Conservation (phyloP, 495 filamentous ascomycete species). For the Pseudomonodictys pantanalensis region DNA sequence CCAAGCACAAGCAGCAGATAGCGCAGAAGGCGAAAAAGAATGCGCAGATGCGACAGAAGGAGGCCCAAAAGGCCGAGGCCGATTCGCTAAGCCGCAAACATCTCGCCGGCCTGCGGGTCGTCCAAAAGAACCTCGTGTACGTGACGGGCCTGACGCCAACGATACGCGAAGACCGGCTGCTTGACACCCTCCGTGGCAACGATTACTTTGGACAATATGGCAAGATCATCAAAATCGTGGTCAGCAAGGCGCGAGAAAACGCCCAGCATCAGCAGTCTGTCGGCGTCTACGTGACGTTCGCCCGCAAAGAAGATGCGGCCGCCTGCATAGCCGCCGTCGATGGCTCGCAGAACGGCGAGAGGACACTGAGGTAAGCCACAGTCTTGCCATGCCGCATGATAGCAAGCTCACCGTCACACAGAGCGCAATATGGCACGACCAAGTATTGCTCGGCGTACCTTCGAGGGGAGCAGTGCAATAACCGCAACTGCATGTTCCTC, state of each 20-base stretch:
- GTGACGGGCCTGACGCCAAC: conserved; percentile 90
- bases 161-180: conserved; percentile 83
- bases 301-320: conserved; percentile 79
- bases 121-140: conserved; percentile 98
- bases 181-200: conserved; percentile 78
- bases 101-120: conserved; percentile 86
- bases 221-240: conserved; percentile 97
- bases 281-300: conserved; percentile 96
- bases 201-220: conserved; percentile 99
- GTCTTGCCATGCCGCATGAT: background rate
- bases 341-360: conserved; percentile 84
- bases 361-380: conserved; percentile 62
- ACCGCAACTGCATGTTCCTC: conserved; percentile 94
- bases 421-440: conserved; percentile 94
- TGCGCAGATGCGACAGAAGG: conserved; percentile 86
- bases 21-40: conserved; percentile 88
- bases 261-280: conserved; percentile 74
- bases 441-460: conserved; percentile 99
- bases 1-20: conserved; percentile 68
- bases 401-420: conserved; percentile 40
- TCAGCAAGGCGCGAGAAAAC: conserved; percentile 85
- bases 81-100: conserved; percentile 94
- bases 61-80: conserved; percentile 91
- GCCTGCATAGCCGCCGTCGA: conserved; percentile 89
- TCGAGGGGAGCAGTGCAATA: conserved; percentile 86